A percentile compares a stretch with the other conserved stretches of the same genome.
Evolutionary conservation across 768 basidiomycete species (phyloP).

Genomic region (Suillus americanus): DNA sequence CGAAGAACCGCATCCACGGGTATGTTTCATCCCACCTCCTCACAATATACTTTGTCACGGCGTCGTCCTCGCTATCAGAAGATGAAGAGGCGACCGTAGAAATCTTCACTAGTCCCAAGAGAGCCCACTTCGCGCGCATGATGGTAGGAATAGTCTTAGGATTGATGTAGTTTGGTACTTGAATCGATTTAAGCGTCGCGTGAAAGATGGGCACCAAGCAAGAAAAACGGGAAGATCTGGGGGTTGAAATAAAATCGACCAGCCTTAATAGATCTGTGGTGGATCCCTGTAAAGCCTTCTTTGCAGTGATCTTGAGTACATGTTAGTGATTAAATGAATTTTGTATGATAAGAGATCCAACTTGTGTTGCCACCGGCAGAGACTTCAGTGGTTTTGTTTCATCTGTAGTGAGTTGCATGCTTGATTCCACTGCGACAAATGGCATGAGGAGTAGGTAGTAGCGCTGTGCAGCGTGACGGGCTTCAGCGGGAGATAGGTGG

Average conservation of each 20-base stretch:
- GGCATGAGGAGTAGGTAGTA: background rate
- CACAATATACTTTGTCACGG: background rate
- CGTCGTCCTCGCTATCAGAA: background rate
- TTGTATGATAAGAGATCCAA: background rate
- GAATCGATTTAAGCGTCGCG: background rate
- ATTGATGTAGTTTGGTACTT: background rate
- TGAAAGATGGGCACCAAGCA: slow-evolving; percentile 1
- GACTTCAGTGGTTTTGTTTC: background rate
- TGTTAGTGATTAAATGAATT: background rate
- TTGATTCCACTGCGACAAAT: background rate
- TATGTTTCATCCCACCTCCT: background rate
- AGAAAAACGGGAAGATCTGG: background rate
- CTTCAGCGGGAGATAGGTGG: background rate
- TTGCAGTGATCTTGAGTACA: background rate
- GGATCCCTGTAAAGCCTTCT: background rate
- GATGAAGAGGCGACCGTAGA: background rate
- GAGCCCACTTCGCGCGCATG: background rate
- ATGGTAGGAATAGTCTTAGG: background rate
- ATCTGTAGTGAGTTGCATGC: background rate
- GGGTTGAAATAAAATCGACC: background rate
- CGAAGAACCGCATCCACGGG: background rate
- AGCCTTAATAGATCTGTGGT: background rate
- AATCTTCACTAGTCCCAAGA: background rate
- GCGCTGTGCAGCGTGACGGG: background rate
- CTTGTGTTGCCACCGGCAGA: background rate